These are phyloP conservation scores for Penicillium brasilianum DNA, from an alignment of 2,329 filamentous ascomycete species.

Conservation along the genomic window DNA sequence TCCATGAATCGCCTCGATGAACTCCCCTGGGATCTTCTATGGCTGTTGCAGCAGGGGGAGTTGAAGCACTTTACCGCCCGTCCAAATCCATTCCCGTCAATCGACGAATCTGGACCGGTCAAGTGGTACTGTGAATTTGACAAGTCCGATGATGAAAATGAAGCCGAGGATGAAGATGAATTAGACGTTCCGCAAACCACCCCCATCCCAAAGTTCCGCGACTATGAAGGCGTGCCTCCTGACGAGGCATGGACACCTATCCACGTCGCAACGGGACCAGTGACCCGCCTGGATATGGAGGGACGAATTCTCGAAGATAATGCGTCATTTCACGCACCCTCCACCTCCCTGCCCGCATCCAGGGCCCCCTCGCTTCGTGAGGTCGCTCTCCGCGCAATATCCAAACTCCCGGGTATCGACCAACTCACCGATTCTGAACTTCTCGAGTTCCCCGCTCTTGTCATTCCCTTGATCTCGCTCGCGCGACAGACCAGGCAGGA, in stretches of 20 bases:
- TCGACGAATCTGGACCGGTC: slow-evolving; percentile 38
- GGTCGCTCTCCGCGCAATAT: slow-evolving; percentile 47
- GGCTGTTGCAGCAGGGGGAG: slow-evolving; percentile 45
- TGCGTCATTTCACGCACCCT: slow-evolving; percentile 6
- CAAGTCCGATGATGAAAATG: background rate
- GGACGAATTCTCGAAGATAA: slow-evolving; percentile 30
- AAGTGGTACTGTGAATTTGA: slow-evolving; percentile 37
- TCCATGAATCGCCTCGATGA: slow-evolving; percentile 49
- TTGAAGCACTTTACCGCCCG: slow-evolving; percentile 46
- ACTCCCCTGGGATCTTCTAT: slow-evolving; percentile 53
- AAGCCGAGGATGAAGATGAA: slow-evolving; percentile 11
- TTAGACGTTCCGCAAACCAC: background rate
- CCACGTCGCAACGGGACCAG: slow-evolving; percentile 43
- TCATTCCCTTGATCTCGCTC: slow-evolving; percentile 42
- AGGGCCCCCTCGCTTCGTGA: slow-evolving; percentile 51
- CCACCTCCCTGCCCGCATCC: slow-evolving; percentile 14
- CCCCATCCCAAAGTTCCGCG: slow-evolving; percentile 13
- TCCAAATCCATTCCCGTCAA: slow-evolving; percentile 47
- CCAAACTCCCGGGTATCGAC: slow-evolving; percentile 43
- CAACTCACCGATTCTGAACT: slow-evolving; percentile 45
- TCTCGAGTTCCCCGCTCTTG: slow-evolving; percentile 38
- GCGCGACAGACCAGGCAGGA: slow-evolving; percentile 43
- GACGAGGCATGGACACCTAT: slow-evolving; percentile 43
- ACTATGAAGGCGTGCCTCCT: slow-evolving; percentile 35
- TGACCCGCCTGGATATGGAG: slow-evolving; percentile 43